Base-by-base conservation (phyloP, 2,329 filamentous ascomycete genomes). In the Sporothrix variecibatus region DNA sequence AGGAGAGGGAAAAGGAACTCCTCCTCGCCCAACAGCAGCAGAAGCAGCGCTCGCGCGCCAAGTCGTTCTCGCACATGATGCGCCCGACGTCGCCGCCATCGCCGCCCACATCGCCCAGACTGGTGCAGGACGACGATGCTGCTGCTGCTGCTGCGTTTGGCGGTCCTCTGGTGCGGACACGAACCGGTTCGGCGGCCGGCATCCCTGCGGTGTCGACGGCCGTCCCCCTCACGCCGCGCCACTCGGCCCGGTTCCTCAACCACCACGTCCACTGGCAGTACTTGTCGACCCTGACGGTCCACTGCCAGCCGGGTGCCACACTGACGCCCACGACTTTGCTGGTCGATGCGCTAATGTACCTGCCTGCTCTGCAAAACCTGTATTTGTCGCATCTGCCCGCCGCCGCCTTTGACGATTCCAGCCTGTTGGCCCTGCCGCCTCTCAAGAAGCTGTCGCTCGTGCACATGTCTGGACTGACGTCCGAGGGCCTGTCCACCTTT, bases 311-410 rank as follows among this genome's bases (percentile, higher is more conserved):
- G 0, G 88, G 87, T 1, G 87, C 87, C 1, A 86, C 85, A 1
- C 80, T 90, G 5, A 84, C 86, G 0, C 86, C 89, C 0, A 82
- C 85, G n/a, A 83, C 83, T 2, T 82, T 90, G 1, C 83, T 92
- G 40, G 83, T 84, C 3, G 84, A 85, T 65, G 85, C 87, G 0
- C 80, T 91, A 38, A 81, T 82, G 28, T 82, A 81, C 26, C 83
- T 92, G 40, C 87, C 89, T 0, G 84, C 84, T 0, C 84, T 92
- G 28, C 84, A 88, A 76, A 85, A 88, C 75, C 82, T 92, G n/a
- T 85, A 90, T 77, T 81, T 92, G 20, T 90, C 88, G 26, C 85
- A 86, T 71, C 82, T 92, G 1, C 86, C 89, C 0, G 80, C 83
- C 6, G 84, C 84, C n/a, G 84, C 87, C 26, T 91, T 92, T 79